These are phyloP conservation scores for Neostapfia colusana DNA, from an alignment of 176 grass and related monocot genomes.

Conservation along the genomic window DNA sequence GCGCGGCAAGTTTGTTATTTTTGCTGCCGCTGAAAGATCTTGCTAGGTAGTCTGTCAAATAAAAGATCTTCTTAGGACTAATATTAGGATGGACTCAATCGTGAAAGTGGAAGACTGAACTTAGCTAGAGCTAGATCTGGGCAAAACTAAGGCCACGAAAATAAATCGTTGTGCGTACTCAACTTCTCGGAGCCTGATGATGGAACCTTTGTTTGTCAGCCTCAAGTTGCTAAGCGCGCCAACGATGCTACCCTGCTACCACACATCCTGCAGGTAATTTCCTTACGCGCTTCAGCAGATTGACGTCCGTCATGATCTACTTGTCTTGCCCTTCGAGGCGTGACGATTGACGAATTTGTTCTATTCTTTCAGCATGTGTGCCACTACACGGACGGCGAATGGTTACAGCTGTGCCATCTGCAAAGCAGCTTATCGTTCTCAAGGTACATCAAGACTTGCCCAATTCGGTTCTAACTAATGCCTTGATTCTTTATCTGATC, in stretches of 20 bases:
- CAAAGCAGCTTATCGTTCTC: constrained; percentile 59
- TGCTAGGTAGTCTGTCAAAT: neutral
- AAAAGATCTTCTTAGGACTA: neutral
- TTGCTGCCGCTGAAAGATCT: neutral
- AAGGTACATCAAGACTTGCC: constrained; percentile 46
- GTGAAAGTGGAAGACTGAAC: neutral
- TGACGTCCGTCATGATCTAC: neutral
- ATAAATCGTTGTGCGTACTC: neutral
- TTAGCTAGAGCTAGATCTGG: neutral
- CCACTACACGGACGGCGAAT: constrained; percentile 34
- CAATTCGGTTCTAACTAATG: neutral
- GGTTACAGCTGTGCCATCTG: constrained; percentile 72
- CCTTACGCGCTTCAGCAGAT: constrained; percentile 8
- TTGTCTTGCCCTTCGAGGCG: neutral
- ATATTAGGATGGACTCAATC: neutral
- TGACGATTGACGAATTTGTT: constrained; percentile 28
- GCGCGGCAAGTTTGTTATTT: neutral
- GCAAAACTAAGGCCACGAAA: neutral
- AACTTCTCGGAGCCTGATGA: neutral
- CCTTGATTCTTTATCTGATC: neutral
- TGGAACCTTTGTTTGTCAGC: constrained; percentile 37
- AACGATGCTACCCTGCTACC: constrained; percentile 76
- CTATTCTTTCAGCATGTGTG: constrained; percentile 60
- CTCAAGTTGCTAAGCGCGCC: constrained; percentile 78
- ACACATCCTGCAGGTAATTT: constrained; percentile 81